Percentiles rank a stretch among this genome's conserved stretches.
Evolutionary conservation across 2,329 filamentous ascomycete species (phyloP).

Genomic region (Bipolaris victoriae): DNA sequence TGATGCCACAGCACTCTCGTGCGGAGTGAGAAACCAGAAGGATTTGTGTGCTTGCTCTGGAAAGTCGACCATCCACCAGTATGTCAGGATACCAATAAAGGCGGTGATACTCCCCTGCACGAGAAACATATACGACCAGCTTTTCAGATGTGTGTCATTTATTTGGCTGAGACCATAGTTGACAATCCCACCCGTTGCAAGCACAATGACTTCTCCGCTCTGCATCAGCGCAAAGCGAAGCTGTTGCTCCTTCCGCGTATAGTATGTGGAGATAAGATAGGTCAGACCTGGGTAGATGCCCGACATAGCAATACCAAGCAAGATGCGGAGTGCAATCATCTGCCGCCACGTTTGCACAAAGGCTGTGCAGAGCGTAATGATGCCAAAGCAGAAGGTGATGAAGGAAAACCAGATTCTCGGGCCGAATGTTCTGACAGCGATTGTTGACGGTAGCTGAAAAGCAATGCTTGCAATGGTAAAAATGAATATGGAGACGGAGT

Average conservation of each 20-base stretch:
- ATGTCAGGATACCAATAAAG: conserved; percentile 65
- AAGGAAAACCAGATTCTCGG: conserved; percentile 67
- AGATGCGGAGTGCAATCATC: conserved; percentile 70
- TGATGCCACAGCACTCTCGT: conserved; percentile 64
- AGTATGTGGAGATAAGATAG: conserved; percentile 68
- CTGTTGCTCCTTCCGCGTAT: conserved; percentile 69
- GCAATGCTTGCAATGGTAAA: conserved; percentile 72
- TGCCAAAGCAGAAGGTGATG: conserved; percentile 66
- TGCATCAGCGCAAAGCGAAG: conserved; percentile 70
- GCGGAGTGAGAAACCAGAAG: conserved; percentile 62
- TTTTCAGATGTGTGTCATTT: conserved; percentile 62
- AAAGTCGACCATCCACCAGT: conserved; percentile 75
- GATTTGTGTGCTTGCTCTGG: conserved; percentile 65
- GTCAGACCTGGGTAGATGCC: conserved; percentile 52
- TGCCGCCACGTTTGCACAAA: conserved; percentile 71
- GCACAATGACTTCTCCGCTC: conserved; percentile 67
- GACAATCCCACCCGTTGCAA: conserved; percentile 70
- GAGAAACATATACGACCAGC: conserved; percentile 74
- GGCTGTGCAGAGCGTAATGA: conserved; percentile 71
- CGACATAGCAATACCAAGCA: conserved; percentile 69
- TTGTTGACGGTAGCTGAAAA: conserved; percentile 72
- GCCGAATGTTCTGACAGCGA: conserved; percentile 69
- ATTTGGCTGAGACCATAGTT: conserved; percentile 73
- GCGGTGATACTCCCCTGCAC: conserved; percentile 67
- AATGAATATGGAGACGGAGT: conserved; percentile 74